Percentiles rank a stretch among this genome's conserved stretches.
Evolutionary conservation across 2,329 filamentous ascomycete genomes (phyloP).

Genomic region (Aplosporella prunicola): DNA sequence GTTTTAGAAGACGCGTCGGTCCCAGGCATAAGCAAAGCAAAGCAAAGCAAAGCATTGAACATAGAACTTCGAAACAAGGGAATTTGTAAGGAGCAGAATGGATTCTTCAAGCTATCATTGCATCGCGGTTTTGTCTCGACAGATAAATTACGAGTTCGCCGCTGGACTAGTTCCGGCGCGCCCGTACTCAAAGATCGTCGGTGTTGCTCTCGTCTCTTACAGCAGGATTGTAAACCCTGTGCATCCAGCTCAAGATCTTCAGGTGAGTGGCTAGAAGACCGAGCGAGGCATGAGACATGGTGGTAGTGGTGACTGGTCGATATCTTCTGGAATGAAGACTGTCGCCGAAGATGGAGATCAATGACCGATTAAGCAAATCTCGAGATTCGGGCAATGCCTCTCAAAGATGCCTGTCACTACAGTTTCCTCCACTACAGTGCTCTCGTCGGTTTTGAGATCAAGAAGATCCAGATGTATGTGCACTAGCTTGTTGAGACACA

Average conservation of each 20-base stretch:
- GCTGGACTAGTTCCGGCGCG: conserved; percentile 9
- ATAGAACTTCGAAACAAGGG: too few species aligned
- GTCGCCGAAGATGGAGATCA: conserved; percentile 2
- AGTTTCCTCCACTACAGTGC: neutral
- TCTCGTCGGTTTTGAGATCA: neutral
- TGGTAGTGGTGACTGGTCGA: neutral
- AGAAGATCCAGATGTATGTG: neutral
- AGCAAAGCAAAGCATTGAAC: too few species aligned
- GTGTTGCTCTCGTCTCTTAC: conserved; percentile 10
- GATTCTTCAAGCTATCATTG: too few species aligned
- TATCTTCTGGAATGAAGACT: conserved; percentile 2
- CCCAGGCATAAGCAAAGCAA: too few species aligned
- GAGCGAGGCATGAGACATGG: conserved; percentile 10
- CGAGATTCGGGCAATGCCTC: neutral
- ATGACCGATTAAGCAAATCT: too few species aligned
- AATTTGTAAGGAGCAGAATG: too few species aligned
- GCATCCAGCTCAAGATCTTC: conserved; percentile 11
- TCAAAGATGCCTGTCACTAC: neutral
- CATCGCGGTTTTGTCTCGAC: too few species aligned
- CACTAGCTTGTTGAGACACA: neutral
- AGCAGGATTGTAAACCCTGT: neutral
- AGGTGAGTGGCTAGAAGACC: conserved; percentile 7
- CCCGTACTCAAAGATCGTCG: conserved; percentile 12
- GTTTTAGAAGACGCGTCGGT: too few species aligned
- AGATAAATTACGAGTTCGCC: conserved; percentile 11